Evolutionary conservation across 2,329 filamentous ascomycete species (phyloP), one percentile per base, ranked within the genome.

Genomic region (Colletotrichum salicis): DNA sequence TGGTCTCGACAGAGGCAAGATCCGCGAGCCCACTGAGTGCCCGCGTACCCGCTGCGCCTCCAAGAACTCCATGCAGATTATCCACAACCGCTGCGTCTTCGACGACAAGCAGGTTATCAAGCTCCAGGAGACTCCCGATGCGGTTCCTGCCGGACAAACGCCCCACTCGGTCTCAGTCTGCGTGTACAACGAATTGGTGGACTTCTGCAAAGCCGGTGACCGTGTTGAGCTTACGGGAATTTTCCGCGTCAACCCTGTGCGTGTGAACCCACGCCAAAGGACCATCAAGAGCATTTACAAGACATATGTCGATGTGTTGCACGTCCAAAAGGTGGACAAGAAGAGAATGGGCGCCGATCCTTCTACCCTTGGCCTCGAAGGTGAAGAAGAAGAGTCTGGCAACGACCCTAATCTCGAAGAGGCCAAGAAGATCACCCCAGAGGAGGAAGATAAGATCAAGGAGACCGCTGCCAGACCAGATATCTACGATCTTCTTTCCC

Each of bases 51-150:
- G 93, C 67, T 99, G 96, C 84, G 88, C 90, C 61, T 91, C 93
- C 66, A 93, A 92, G 80, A 98, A 99, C 83, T 97, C 96, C 1
- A 98, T 99, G 96, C 94, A 98, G 79, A 97, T 99, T 76, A 89
- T 98, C 24, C 96, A 99, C 86, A 99, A 99, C 82, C 92, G 96
- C 72, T 98, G 95, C 76, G 89, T 90, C 10, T 99, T 99, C 78
- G 93, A 95, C 67, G 96, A 99, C 81, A 99, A 99, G 85, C 96
- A 99, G 81, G 94, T 99, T 71, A 97, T 99, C 84, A 99, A 99
- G 82, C 87, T 99, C 52, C 96, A 99, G 82, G 96, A 99, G 82
- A 99, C 96, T 0, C 96, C 96, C 0, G 96, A 99, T 81, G 94
- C 91, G 48, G 93, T 99, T 22, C 96, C 96, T 60, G 93, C 97